phyloP scores from a whole-genome alignment of 768 basidiomycete genomes.

The Clitopilus hobsonii region DNA sequence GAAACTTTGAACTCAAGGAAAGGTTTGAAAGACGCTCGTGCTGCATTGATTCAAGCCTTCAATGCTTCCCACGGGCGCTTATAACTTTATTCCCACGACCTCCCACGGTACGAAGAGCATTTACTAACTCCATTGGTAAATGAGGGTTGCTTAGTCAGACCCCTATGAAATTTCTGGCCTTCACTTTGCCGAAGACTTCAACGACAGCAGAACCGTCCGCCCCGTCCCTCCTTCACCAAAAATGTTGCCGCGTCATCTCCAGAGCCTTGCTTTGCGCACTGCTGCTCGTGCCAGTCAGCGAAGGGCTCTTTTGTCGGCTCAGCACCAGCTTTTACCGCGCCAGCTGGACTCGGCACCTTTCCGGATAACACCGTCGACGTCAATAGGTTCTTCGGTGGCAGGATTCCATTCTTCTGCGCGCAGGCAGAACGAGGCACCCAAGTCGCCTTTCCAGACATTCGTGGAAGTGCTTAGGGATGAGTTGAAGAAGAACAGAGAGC shows the following conservation, averaged over 20 bases:
- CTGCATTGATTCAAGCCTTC: too few species aligned
- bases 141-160: not conserved
- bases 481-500: constrained; percentile 86
- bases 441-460: constrained; percentile 95
- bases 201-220: not conserved
- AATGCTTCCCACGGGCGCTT: too few species aligned
- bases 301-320: not conserved
- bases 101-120: too few species aligned
- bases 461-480: constrained; percentile 93
- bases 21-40: too few species aligned
- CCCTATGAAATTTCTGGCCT: not conserved
- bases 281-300: constrained; percentile 18
- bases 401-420: constrained; percentile 67
- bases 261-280: constrained; percentile 30
- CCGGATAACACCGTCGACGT: constrained; percentile 29
- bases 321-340: constrained; percentile 17
- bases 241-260: constrained; percentile 43
- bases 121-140: not conserved
- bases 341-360: constrained; percentile 28
- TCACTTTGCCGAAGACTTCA: not conserved
- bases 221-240: not conserved
- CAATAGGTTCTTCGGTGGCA: constrained; percentile 18
- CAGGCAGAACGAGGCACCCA: constrained; percentile 61
- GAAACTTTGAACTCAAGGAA: too few species aligned
- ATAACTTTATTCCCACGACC: too few species aligned